Conservation (phyloP, 306 rosid species). For the Arachis stenosperma region DNA sequence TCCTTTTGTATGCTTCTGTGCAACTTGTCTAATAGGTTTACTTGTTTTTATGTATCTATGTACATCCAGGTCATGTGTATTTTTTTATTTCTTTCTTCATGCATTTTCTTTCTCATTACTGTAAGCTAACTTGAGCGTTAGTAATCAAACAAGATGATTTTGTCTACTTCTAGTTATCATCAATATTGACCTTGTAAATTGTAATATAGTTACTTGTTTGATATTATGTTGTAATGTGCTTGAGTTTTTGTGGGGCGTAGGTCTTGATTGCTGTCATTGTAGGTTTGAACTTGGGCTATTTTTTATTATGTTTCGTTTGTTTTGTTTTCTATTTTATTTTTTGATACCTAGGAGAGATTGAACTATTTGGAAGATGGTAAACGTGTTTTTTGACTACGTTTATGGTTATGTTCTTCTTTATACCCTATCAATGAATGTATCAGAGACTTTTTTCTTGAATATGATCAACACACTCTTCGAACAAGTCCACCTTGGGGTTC, state of each 20-base stretch:
- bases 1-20: neutral
- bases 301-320: conserved; percentile 14
- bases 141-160: neutral
- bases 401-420: conserved; percentile 88
- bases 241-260: conserved; percentile 4
- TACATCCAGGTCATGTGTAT: neutral
- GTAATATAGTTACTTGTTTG: neutral
- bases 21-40: neutral
- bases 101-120: neutral
- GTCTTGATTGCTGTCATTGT: conserved; percentile 15
- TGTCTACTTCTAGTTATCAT: conserved; percentile 29
- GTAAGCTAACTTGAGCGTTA: conserved; percentile 16
- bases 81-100: neutral
- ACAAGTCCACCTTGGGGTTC: conserved; percentile 99
- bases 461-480: conserved; percentile 96
- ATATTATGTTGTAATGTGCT: conserved; percentile 18
- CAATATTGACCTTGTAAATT: conserved; percentile 24
- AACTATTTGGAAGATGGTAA: conserved; percentile 99
- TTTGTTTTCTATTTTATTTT: conserved; percentile 29
- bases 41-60: neutral
- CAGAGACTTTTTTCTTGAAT: conserved; percentile 95
- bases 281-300: conserved; percentile 6
- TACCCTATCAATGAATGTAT: conserved; percentile 94
- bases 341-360: conserved; percentile 76
- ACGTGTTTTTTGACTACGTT: conserved; percentile 84